Conservation (phyloP, 805 yeast genomes). For the Yamadazyma philogaea region DNA sequence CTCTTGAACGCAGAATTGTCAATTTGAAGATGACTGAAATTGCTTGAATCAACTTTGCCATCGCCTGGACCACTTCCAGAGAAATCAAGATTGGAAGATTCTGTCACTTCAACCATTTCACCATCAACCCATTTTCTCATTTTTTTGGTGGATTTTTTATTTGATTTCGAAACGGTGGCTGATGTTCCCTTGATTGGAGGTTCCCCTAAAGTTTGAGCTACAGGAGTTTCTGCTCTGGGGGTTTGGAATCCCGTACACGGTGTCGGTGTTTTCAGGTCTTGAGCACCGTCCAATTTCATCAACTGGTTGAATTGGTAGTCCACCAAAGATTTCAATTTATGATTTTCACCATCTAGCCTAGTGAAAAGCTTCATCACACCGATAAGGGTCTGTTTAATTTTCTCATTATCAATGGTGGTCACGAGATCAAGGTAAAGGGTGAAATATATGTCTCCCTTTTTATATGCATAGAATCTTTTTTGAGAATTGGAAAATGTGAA, state of each 20-base stretch:
- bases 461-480: slow-evolving; percentile 34
- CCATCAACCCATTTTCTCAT: slow-evolving; percentile 46
- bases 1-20: slow-evolving; percentile 34
- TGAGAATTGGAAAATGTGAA: slow-evolving; percentile 29
- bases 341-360: slow-evolving; percentile 20
- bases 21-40: slow-evolving; percentile 14
- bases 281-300: slow-evolving; percentile 24
- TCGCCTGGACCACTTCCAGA: slow-evolving; percentile 20
- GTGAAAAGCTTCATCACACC: slow-evolving; percentile 33
- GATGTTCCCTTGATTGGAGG: slow-evolving; percentile 1
- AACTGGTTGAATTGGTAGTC: slow-evolving; percentile 39
- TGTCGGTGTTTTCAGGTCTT: neutral
- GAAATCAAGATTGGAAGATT: slow-evolving; percentile 29
- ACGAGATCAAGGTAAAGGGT: slow-evolving; percentile 40
- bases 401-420: slow-evolving; percentile 38
- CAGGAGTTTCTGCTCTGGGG: slow-evolving; percentile 1
- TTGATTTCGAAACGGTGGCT: neutral
- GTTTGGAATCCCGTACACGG: neutral
- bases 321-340: slow-evolving; percentile 31
- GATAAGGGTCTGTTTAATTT: slow-evolving; percentile 28
- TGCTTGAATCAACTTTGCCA: neutral
- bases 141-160: slow-evolving; percentile 21
- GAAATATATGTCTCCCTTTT: slow-evolving; percentile 25
- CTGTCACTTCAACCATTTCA: slow-evolving; percentile 29
- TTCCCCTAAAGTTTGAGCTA: slow-evolving; percentile 2